Percentiles rank a stretch among this genome's conserved stretches.
Evolutionary conservation across 192 early-diverging fungal species (phyloP).

Genomic region (Coemansia sp.): DNA sequence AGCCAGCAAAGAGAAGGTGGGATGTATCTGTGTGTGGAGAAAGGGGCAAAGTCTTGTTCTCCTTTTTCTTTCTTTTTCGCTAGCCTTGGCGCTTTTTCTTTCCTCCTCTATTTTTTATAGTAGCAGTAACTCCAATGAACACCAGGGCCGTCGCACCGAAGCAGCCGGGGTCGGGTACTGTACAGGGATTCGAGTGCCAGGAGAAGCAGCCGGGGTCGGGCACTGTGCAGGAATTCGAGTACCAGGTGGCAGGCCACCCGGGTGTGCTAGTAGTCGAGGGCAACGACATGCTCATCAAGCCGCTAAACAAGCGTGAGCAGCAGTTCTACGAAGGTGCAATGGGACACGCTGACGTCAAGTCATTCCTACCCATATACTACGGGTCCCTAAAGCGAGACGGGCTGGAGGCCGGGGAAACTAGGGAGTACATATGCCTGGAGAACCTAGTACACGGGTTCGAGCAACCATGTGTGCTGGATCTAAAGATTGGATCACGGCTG

Average conservation of each 20-base stretch:
- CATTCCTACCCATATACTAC: conserved; percentile 66
- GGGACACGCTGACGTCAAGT: conserved; percentile 43
- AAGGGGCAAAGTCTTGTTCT: not conserved
- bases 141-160: not conserved
- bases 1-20: not conserved
- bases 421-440: conserved; percentile 64
- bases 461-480: conserved; percentile 74
- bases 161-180: not conserved
- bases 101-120: not conserved
- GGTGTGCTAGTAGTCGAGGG: conserved; percentile 57
- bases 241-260: conserved; percentile 81
- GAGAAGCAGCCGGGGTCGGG: not conserved
- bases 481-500: conserved; percentile 79
- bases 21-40: not conserved
- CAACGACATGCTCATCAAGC: conserved; percentile 67
- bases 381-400: conserved; percentile 45
- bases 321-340: conserved; percentile 63
- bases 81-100: not conserved
- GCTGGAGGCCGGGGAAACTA: not conserved
- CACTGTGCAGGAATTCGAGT: conserved; percentile 39
- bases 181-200: not conserved
- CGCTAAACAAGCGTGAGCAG: conserved; percentile 56
- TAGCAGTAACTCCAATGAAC: not conserved
- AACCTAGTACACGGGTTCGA: conserved; percentile 65
- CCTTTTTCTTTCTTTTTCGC: conserved; percentile 8